Base-by-base conservation (phyloP, 345 rosid species). In the Heritiera littoralis region DNA sequence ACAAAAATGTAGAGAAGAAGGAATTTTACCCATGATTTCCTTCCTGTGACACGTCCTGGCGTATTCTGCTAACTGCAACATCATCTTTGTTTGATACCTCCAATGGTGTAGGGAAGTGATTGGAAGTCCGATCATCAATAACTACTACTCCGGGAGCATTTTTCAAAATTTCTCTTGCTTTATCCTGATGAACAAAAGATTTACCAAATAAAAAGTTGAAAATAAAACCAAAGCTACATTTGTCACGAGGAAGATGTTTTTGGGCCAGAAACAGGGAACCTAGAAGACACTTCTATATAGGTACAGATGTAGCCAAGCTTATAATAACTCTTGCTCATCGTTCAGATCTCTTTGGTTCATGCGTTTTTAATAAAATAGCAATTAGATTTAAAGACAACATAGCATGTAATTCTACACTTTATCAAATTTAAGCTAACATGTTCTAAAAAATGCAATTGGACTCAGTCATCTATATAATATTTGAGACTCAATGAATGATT, bases 91-190 rank as follows among this genome's bases (percentile, higher is more conserved):
- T 96, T 46, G 99, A 92, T 74, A 90, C 94, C 81, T 87, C 94
- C 66, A 94, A 84, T 52, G 99, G 98, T 13, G 98, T 92, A 48
- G 99, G 99, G 87, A 96, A 94, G 77, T 84, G 89, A 84, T 96
- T 96, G 32, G 95, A 87, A 76, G 91, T 77, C 23, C 94, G 83
- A 48, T 96, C 93, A 82, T 96, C 98, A 51, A 92, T 92, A 60
- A 96, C 89, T 60, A 89, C 92, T 41, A 96, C 88, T 14, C 99
- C 98, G 14, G 92, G 88, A 52, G 99, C 92, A 83, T 83, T 89
- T 84, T 83, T 90, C 75, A 94, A 85, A 74, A 96, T 86, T 64
- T 91, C 91, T 86, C 89, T 90, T 38, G 98, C 99, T 38, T 88
- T 88, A 66, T 89, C 90, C 99, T 96, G 86, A n/a, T 58, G 5